Conservation (phyloP, 805 yeast species). For the Kluyveromyces starmeri region DNA sequence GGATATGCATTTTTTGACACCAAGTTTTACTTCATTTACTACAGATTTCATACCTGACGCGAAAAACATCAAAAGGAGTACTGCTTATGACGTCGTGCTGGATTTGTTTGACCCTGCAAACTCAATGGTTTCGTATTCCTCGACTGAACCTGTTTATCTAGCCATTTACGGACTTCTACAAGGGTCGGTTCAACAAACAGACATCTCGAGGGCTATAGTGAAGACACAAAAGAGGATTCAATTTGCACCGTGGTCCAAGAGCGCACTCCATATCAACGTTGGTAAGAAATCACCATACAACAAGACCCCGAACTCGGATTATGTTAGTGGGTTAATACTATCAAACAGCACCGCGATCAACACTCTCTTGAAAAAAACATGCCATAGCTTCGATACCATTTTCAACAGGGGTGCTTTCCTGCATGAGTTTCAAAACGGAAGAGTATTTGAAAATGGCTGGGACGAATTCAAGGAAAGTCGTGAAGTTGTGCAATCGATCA, state of each 20-base stretch:
- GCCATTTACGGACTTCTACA: slow-evolving; percentile 62
- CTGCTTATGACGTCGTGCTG: slow-evolving; percentile 77
- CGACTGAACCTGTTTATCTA: slow-evolving; percentile 44
- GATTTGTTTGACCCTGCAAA: slow-evolving; percentile 73
- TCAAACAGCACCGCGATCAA: slow-evolving; percentile 75
- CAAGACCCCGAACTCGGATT: slow-evolving; percentile 29
- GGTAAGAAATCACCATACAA: slow-evolving; percentile 62
- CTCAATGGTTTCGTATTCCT: slow-evolving; percentile 51
- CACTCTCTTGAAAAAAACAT: slow-evolving; percentile 53
- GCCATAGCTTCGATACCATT: slow-evolving; percentile 71
- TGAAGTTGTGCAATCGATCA: slow-evolving; percentile 62
- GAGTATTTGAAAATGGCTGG: slow-evolving; percentile 32
- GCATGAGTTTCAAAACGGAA: slow-evolving; percentile 54
- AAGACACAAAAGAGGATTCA: slow-evolving; percentile 58
- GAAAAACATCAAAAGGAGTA: slow-evolving; percentile 54
- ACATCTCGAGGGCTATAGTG: slow-evolving; percentile 56
- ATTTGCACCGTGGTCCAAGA: slow-evolving; percentile 82
- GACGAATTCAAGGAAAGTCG: slow-evolving; percentile 73
- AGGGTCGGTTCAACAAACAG: slow-evolving; percentile 57
- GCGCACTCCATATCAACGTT: slow-evolving; percentile 67
- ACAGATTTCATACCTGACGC: slow-evolving; percentile 54
- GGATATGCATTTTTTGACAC: slow-evolving; percentile 62
- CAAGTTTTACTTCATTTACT: slow-evolving; percentile 72
- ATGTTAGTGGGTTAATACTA: slow-evolving; percentile 72
- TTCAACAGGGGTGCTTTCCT: slow-evolving; percentile 77